Conservation (phyloP, 176 grass and related monocot genomes). For the Microstegium vimineum region DNA sequence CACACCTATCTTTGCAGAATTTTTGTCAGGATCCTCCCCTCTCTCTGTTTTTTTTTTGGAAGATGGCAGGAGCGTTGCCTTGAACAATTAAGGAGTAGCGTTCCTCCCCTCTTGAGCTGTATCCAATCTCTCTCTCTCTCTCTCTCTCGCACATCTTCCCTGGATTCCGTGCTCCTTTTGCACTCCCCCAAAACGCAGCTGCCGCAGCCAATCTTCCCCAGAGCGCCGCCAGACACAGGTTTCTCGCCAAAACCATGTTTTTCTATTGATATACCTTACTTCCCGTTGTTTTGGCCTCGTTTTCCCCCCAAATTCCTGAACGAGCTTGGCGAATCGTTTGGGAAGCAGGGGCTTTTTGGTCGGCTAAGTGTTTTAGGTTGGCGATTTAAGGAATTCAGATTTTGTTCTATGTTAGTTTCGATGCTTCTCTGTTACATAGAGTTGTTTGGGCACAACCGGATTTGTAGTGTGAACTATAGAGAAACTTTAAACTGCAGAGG, state of each 20-base stretch:
- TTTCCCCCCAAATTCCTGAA: not conserved
- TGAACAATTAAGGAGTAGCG: not conserved
- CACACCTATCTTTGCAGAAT: not conserved
- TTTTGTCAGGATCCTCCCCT: slow-evolving; percentile 1
- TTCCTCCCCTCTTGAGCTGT: slow-evolving; percentile 6
- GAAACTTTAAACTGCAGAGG: not conserved
- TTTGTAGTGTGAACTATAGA: not conserved
- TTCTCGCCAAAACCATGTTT: not conserved
- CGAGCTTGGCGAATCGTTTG: not conserved
- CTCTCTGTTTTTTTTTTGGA: not conserved
- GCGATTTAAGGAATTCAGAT: not conserved
- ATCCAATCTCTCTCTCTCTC: not conserved
- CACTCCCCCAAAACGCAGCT: not conserved
- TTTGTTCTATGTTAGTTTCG: not conserved
- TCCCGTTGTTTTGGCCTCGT: not conserved
- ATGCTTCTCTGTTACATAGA: not conserved
- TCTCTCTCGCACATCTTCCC: not conserved
- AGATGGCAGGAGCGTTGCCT: not conserved
- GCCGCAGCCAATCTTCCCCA: not conserved
- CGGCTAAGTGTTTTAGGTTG: not conserved
- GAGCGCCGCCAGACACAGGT: not conserved
- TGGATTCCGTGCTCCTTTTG: not conserved
- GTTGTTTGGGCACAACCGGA: not conserved
- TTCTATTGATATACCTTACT: not conserved
- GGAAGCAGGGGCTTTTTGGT: not conserved